Conservation (phyloP, 768 basidiomycete genomes). For the Auricularia cornea region DNA sequence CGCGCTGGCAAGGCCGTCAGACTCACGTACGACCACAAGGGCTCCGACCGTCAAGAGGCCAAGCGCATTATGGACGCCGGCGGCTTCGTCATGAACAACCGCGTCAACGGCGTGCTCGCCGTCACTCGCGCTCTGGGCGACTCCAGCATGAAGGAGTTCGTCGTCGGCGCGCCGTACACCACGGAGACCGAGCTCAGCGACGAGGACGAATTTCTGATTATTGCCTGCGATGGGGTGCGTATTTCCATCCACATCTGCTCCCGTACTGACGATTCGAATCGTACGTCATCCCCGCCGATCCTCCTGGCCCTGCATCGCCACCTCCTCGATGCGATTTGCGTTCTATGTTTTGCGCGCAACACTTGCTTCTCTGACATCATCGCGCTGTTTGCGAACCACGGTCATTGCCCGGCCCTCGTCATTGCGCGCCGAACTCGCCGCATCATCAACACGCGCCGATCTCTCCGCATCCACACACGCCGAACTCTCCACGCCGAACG, state of each 20-base stretch:
- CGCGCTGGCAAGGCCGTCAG: constrained; percentile 85
- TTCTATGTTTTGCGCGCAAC: constrained; percentile 3
- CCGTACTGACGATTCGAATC: not conserved
- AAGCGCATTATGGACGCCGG: constrained; percentile 97
- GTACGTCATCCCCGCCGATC: not conserved
- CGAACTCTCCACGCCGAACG: not conserved
- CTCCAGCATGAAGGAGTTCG: constrained; percentile 98
- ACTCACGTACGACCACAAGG: constrained; percentile 98
- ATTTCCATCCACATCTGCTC: not conserved
- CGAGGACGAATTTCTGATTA: constrained; percentile 88
- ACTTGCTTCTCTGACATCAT: not conserved
- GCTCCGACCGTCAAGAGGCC: constrained; percentile 92
- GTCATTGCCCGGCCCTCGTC: not conserved
- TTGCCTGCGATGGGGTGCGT: constrained; percentile 96
- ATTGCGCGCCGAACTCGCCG: not conserved
- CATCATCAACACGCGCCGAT: not conserved
- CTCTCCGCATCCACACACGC: not conserved
- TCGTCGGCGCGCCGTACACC: constrained; percentile 95
- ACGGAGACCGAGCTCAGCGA: constrained; percentile 91
- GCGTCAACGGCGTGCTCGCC: constrained; percentile 94
- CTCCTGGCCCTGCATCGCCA: not conserved
- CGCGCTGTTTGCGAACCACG: too few species aligned
- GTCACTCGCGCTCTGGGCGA: constrained; percentile 95
- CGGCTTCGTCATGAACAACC: constrained; percentile 96
- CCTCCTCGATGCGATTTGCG: not conserved